Evolutionary conservation across 768 basidiomycete genomes (phyloP).

Genomic region (Collybiopsis confluens): DNA sequence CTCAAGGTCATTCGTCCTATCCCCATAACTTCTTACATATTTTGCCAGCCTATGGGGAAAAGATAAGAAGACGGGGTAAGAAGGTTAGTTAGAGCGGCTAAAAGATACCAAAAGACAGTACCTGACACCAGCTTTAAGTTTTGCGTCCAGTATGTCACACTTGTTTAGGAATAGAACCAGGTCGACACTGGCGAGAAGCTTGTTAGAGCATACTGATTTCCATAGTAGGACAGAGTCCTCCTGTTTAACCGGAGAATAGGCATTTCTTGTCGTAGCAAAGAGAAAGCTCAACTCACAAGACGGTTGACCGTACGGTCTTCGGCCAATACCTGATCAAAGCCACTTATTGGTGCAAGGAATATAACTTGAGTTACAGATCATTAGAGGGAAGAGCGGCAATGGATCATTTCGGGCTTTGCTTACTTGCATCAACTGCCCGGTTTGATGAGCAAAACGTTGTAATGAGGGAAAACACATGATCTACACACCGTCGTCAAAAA

Average conservation of each 20-base stretch:
- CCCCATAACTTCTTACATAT: constrained; percentile 72
- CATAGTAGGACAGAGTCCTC: constrained; percentile 88
- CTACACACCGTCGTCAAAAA: constrained; percentile 54
- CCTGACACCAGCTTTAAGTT: constrained; percentile 58
- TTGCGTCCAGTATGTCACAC: constrained; percentile 74
- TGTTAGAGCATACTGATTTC: constrained; percentile 83
- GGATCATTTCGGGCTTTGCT: background rate
- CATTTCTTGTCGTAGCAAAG: background rate
- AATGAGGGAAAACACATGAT: background rate
- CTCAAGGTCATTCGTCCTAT: constrained; percentile 66
- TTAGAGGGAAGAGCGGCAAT: background rate
- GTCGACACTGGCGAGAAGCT: constrained; percentile 74
- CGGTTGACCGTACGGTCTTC: constrained; percentile 63
- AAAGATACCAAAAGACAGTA: constrained; percentile 15
- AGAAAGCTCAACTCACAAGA: constrained; percentile 31
- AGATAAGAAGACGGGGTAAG: background rate
- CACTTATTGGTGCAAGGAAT: constrained; percentile 72
- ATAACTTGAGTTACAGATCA: constrained; percentile 32
- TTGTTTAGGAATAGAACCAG: constrained; percentile 86
- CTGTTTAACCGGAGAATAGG: constrained; percentile 25
- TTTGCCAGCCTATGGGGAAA: constrained; percentile 41
- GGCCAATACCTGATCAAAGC: constrained; percentile 66
- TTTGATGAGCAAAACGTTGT: background rate
- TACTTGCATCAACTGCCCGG: constrained; percentile 50
- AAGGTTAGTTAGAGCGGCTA: background rate